These are phyloP conservation scores for Phyllosticta ampelicida DNA, from an alignment of 2,329 filamentous ascomycete species.

Conservation along the genomic window DNA sequence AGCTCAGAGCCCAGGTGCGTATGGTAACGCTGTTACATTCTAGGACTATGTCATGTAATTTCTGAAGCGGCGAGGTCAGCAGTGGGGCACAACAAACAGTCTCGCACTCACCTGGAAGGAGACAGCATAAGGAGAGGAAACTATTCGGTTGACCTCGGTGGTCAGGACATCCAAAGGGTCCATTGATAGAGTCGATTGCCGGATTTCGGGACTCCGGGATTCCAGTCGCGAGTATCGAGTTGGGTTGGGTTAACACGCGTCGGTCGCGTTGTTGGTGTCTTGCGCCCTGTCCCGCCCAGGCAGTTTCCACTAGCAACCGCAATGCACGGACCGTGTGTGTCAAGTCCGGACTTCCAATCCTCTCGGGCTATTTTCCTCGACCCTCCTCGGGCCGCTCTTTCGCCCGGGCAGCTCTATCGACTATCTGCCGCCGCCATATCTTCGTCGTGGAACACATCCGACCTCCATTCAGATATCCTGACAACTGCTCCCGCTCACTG, in stretches of 20 bases:
- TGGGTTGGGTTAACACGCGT: constrained; percentile 49
- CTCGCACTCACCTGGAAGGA: constrained; percentile 33
- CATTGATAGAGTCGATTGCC: not conserved
- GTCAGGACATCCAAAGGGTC: constrained; percentile 18
- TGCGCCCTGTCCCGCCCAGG: too few relatives aligned
- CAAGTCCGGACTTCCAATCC: too few relatives aligned
- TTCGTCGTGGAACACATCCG: not conserved
- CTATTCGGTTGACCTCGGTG: constrained; percentile 36
- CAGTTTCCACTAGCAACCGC: not conserved
- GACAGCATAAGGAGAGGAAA: constrained; percentile 40
- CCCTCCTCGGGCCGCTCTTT: not conserved
- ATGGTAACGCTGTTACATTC: constrained; percentile 27
- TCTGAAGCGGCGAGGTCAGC: constrained; percentile 16
- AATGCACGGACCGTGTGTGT: not conserved
- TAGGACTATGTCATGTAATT: constrained; percentile 25
- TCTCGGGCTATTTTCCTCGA: not conserved
- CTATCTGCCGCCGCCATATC: not conserved
- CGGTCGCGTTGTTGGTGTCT: constrained; percentile 24
- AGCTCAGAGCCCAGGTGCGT: constrained; percentile 34
- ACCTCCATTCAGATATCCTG: not conserved
- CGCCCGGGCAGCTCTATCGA: too few relatives aligned
- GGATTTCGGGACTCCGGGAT: not conserved
- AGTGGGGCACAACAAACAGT: not conserved
- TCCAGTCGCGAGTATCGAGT: not conserved
- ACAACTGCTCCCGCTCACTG: not conserved